Evolutionary conservation across 2,329 filamentous ascomycete genomes (phyloP).

Genomic region (Beauveria asiatica): DNA sequence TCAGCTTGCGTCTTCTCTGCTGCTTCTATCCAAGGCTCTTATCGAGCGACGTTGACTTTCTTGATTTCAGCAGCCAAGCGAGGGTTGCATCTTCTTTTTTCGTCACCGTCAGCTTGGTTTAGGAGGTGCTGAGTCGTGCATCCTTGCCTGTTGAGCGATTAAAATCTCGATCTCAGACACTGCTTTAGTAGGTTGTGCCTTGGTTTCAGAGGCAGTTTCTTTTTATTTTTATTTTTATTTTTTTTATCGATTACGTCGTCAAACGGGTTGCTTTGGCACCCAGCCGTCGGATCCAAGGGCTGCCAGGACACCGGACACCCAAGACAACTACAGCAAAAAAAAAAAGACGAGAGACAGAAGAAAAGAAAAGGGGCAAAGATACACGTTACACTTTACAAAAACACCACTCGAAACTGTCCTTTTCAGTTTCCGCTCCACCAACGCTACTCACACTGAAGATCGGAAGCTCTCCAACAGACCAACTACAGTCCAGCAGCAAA

Average conservation of each 20-base stretch:
- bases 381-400: too few relatives aligned
- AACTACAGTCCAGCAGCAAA: too few relatives aligned
- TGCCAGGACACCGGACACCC: neutral
- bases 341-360: neutral
- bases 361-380: neutral
- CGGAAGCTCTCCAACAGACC: too few relatives aligned
- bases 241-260: neutral
- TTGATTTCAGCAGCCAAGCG: neutral
- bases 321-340: neutral
- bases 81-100: neutral
- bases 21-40: too few relatives aligned
- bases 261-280: neutral
- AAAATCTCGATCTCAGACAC: neutral
- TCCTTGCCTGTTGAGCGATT: neutral
- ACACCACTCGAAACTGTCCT: too few relatives aligned
- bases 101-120: neutral
- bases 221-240: neutral
- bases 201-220: neutral
- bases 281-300: neutral
- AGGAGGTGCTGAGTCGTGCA: neutral
- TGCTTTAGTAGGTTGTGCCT: neutral
- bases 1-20: neutral
- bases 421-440: too few relatives aligned
- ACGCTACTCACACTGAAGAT: too few relatives aligned
- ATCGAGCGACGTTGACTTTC: neutral